Percentiles rank a stretch among this genome's conserved stretches.
Conservation (phyloP, 2,329 filamentous ascomycete species). For the Xylariaceae sp. region DNA sequence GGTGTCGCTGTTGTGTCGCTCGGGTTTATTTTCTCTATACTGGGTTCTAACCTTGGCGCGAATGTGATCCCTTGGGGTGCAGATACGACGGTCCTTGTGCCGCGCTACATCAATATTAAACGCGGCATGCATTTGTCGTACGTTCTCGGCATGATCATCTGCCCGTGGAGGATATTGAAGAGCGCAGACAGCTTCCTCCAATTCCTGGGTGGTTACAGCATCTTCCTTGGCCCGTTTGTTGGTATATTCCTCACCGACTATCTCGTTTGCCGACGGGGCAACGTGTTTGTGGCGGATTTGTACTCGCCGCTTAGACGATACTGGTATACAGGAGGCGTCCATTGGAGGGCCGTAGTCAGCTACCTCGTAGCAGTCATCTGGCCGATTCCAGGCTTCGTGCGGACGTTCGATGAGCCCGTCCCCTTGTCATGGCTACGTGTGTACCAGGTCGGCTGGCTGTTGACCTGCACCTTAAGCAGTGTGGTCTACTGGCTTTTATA, state of each 20-base stretch:
- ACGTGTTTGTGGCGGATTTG: slow-evolving; percentile 7
- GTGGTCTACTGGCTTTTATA: slow-evolving; percentile 5
- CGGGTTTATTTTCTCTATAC: slow-evolving; percentile 2
- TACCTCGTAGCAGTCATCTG: slow-evolving; percentile 1
- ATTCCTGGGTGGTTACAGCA: slow-evolving; percentile 8
- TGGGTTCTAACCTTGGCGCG: slow-evolving; percentile 1
- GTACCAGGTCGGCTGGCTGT: slow-evolving; percentile 5
- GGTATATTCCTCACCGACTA: slow-evolving; percentile 12
- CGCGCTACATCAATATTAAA: slow-evolving; percentile 7
- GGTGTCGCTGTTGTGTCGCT: slow-evolving; percentile 3
- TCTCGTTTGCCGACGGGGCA: slow-evolving; percentile 8
- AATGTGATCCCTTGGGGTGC: slow-evolving; percentile 10
- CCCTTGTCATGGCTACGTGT: slow-evolving; percentile 3
- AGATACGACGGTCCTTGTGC: slow-evolving; percentile 4
- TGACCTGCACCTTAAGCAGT: slow-evolving; percentile 5
- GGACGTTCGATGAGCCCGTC: slow-evolving; percentile 5
- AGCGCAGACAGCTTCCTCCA: slow-evolving; percentile 5
- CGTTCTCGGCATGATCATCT: slow-evolving; percentile 6
- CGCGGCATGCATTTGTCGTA: slow-evolving; percentile 7
- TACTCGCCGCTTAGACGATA: slow-evolving; percentile 7
- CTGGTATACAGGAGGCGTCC: slow-evolving; percentile 9
- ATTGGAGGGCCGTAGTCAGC: slow-evolving; percentile 9
- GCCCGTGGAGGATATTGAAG: slow-evolving; percentile 15
- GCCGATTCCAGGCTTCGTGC: slow-evolving; percentile 1
- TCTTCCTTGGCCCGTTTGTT: slow-evolving; percentile 12